These are phyloP conservation scores for Solanum peruvianum DNA, from an alignment of 257 asterid genomes.

Conservation along the genomic window DNA sequence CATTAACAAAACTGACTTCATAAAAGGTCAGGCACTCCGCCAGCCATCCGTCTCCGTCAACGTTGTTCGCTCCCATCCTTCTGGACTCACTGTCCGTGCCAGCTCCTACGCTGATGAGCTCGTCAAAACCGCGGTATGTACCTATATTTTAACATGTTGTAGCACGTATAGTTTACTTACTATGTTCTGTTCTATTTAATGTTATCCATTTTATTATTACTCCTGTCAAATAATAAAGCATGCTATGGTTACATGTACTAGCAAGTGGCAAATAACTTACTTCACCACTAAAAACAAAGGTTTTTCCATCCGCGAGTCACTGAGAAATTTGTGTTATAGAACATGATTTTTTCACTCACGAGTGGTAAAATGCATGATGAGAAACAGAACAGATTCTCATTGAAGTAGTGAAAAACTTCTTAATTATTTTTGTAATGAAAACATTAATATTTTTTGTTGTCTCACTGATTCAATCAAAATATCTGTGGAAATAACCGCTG, in stretches of 20 bases:
- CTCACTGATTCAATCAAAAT: background rate
- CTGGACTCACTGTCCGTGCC: conserved; percentile 36
- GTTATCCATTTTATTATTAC: background rate
- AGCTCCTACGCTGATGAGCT: conserved; percentile 48
- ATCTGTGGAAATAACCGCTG: background rate
- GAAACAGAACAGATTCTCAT: background rate
- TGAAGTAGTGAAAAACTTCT: too few species aligned
- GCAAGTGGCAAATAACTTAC: background rate
- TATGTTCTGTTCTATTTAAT: background rate
- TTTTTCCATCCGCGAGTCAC: too few species aligned
- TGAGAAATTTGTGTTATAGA: background rate
- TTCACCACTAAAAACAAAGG: background rate
- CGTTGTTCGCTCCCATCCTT: conserved; percentile 25
- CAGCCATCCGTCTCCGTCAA: conserved; percentile 29
- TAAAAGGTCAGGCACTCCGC: conserved; percentile 40
- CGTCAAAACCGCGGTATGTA: conserved; percentile 49
- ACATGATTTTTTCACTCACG: background rate
- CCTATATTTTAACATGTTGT: background rate
- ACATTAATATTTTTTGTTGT: too few species aligned
- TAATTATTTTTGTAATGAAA: background rate
- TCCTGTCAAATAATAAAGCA: background rate
- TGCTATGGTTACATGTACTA: background rate
- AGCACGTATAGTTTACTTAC: background rate
- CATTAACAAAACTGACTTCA: conserved; percentile 51
- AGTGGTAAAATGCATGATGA: background rate